Percentiles rank a stretch among this genome's conserved stretches.
Conservation (phyloP, 163 green algal genomes). For the Scenedesmus sp. region DNA sequence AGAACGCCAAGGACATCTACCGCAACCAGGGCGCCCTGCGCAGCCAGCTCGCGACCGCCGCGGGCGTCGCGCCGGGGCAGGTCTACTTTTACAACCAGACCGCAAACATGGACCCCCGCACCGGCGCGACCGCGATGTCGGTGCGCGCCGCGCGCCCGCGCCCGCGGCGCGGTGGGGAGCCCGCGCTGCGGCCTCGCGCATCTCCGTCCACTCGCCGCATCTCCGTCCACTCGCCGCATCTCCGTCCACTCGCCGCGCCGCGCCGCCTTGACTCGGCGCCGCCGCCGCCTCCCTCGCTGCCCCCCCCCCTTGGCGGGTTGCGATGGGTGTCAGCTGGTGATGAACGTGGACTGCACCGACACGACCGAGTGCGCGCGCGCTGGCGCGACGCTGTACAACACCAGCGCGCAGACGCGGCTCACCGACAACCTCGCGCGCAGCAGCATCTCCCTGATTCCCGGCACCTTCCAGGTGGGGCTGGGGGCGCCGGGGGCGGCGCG, state of each 20-base stretch:
- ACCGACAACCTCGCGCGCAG: constrained; percentile 10
- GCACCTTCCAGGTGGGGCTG: constrained; percentile 41
- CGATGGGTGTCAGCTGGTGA: constrained; percentile 26
- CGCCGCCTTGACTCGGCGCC: too few species aligned
- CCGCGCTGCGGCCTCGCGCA: too few species aligned
- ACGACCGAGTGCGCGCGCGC: background rate
- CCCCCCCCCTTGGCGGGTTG: too few species aligned
- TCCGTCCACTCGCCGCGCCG: too few species aligned
- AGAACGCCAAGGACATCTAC: constrained; percentile 23
- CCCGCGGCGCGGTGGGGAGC: background rate
- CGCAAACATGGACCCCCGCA: constrained; percentile 27
- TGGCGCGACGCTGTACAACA: constrained; percentile 6
- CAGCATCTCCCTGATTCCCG: constrained; percentile 22
- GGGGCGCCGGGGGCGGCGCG: too few species aligned
- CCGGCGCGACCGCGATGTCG: constrained; percentile 26
- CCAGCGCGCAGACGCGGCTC: constrained; percentile 10
- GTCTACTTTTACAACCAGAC: constrained; percentile 42
- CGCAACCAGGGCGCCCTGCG: constrained; percentile 13
- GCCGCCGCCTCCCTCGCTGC: too few species aligned
- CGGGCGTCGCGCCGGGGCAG: constrained; percentile 1
- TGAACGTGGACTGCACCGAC: constrained; percentile 12
- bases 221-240: too few species aligned
- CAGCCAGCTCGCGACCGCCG: constrained; percentile 11
- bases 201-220: too few species aligned
- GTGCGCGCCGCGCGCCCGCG: background rate